These are phyloP conservation scores for Fagopyrum esculentum DNA, from an alignment of 148 eudicot genomes.

Conservation along the genomic window DNA sequence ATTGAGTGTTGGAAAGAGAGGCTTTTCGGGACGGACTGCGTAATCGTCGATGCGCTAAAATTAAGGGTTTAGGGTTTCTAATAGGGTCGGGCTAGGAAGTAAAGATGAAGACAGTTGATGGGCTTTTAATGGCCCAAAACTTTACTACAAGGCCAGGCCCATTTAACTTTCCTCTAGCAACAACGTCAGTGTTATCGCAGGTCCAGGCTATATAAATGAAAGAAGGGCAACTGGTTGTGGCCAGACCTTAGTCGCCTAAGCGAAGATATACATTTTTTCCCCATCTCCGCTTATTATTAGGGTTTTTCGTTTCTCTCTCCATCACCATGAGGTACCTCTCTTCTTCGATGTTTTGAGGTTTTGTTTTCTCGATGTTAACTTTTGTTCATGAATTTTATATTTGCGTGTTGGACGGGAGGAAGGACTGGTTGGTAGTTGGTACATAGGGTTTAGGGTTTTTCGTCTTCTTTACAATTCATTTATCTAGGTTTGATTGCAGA, in stretches of 20 bases:
- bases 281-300: neutral
- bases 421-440: neutral
- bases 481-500: neutral
- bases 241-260: constrained; percentile 7
- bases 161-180: neutral
- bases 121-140: neutral
- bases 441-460: constrained; percentile 5
- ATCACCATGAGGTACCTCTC: constrained; percentile 9
- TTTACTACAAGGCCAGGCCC: neutral
- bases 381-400: neutral
- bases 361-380: neutral
- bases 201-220: constrained; percentile 6
- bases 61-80: constrained; percentile 7
- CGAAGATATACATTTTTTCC: neutral
- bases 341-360: neutral
- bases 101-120: neutral
- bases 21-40: neutral
- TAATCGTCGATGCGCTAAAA: neutral
- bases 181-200: neutral
- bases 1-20: neutral
- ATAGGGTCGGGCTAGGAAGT: neutral
- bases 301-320: constrained; percentile 6
- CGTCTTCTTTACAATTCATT: neutral
- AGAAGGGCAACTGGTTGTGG: neutral
- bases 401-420: neutral